Conservation (phyloP, 805 yeast species). For the Blastobotrys americana region DNA sequence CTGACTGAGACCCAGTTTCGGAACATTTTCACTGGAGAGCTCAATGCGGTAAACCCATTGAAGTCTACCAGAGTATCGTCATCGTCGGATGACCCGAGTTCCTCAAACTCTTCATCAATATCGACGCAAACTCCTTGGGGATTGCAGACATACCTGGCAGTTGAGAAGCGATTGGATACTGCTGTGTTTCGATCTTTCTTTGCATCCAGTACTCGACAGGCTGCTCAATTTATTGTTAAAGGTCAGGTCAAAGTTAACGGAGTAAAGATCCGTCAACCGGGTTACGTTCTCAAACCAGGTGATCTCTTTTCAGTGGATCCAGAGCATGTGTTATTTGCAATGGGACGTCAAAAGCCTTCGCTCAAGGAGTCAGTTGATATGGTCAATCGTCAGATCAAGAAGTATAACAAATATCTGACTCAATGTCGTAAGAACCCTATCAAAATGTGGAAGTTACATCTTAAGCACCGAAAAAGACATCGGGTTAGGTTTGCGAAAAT, state of each 20-base stretch:
- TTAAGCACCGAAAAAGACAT: conserved; percentile 20
- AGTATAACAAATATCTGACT: conserved; percentile 69
- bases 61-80: conserved; percentile 69
- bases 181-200: conserved; percentile 89
- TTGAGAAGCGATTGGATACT: conserved; percentile 83
- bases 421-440: conserved; percentile 51
- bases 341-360: conserved; percentile 81
- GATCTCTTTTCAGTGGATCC: conserved; percentile 84
- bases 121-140: conserved; percentile 61
- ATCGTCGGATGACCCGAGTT: conserved; percentile 7
- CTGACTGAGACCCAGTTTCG: conserved; percentile 80
- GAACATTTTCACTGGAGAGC: conserved; percentile 54
- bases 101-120: background rate
- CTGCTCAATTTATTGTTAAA: conserved; percentile 74
- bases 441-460: conserved; percentile 41
- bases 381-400: conserved; percentile 62
- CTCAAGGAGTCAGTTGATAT: conserved; percentile 56
- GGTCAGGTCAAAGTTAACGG: conserved; percentile 88
- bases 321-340: conserved; percentile 72
- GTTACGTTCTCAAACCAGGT: conserved; percentile 71
- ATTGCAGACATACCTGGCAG: conserved; percentile 78
- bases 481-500: conserved; percentile 10
- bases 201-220: conserved; percentile 90
- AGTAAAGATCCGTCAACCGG: conserved; percentile 65
- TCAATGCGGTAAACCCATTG: conserved; percentile 82